Evolutionary conservation across 352 stramenopile genomes (phyloP).

Genomic region (Globisporangium abappressorium): DNA sequence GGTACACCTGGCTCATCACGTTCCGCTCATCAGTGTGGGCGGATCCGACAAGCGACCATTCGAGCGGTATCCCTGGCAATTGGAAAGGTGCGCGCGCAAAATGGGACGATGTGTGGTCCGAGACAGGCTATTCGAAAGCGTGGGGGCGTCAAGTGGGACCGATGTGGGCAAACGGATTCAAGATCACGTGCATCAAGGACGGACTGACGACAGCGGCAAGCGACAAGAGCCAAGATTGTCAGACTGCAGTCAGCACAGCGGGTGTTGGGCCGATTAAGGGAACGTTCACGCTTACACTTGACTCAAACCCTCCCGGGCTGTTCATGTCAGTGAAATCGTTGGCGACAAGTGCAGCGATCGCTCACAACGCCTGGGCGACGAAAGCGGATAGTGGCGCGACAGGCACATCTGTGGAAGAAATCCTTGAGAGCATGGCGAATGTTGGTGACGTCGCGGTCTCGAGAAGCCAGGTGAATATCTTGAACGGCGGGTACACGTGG

Average conservation of each 20-base stretch:
- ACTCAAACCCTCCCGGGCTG: conserved; percentile 52
- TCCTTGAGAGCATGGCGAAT: conserved; percentile 92
- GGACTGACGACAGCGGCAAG: conserved; percentile 59
- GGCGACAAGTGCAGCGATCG: conserved; percentile 79
- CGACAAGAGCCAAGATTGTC: conserved; percentile 53
- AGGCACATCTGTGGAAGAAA: conserved; percentile 94
- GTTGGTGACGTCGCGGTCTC: conserved; percentile 93
- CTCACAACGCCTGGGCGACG: conserved; percentile 91
- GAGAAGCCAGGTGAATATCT: conserved; percentile 74
- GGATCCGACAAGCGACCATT: conserved; percentile 90
- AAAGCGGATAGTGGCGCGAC: conserved; percentile 87
- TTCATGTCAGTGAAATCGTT: conserved; percentile 68
- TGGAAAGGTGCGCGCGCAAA: conserved; percentile 83
- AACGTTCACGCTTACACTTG: conserved; percentile 88
- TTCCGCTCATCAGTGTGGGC: conserved; percentile 92
- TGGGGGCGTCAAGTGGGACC: conserved; percentile 96
- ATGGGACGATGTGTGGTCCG: conserved; percentile 90
- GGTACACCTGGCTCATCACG: conserved; percentile 91
- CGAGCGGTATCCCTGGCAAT: conserved; percentile 83
- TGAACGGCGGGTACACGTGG: conserved; percentile 94
- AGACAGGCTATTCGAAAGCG: conserved; percentile 92
- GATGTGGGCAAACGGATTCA: conserved; percentile 43
- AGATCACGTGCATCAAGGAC: conserved; percentile 56
- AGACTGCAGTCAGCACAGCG: conserved; percentile 16
- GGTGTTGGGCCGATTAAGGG: conserved; percentile 89